Conservation (phyloP, 257 asterid genomes). For the Solanum corneliomulleri region DNA sequence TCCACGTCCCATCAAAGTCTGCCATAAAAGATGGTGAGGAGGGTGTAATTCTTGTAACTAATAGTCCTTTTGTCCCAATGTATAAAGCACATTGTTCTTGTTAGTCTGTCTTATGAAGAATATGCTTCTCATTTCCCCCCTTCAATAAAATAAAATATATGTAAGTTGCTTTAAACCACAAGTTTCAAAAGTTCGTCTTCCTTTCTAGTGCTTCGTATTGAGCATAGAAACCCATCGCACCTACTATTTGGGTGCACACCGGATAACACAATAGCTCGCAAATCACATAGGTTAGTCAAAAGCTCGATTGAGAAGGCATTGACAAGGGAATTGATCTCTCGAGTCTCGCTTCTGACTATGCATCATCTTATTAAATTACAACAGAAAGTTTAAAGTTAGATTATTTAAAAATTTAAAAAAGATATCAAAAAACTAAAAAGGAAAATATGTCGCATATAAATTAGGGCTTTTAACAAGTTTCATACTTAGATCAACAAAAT, state of each 20-base stretch:
- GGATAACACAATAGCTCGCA: not conserved
- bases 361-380: not conserved
- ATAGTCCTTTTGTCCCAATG: not conserved
- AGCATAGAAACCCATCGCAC: not conserved
- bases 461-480: not conserved
- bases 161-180: not conserved
- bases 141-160: not conserved
- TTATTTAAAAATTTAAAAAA: too few species aligned
- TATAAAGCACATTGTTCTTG: not conserved
- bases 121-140: not conserved
- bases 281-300: not conserved
- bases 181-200: not conserved
- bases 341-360: not conserved
- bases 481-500: not conserved
- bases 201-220: not conserved
- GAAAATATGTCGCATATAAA: not conserved
- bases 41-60: not conserved
- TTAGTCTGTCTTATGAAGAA: not conserved
- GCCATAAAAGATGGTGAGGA: not conserved
- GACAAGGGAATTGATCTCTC: not conserved
- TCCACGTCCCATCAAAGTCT: not conserved
- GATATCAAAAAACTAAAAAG: not conserved
- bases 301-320: not conserved
- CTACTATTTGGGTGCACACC: not conserved
- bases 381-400: not conserved